Base-by-base conservation (phyloP, 164 flowering plant species). In the Houttuynia cordata region DNA sequence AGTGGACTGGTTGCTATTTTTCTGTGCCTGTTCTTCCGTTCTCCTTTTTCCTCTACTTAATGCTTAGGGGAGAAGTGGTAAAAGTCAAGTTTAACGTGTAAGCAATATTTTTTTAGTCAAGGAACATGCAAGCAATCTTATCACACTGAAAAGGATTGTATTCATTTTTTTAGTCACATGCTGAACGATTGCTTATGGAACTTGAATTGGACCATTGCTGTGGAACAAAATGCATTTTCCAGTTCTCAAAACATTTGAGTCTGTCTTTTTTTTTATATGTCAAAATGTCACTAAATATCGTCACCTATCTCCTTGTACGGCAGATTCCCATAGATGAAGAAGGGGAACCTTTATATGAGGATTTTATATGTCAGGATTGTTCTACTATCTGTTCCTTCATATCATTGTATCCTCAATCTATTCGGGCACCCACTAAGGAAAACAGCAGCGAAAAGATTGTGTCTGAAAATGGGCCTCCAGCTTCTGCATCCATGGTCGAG, bases 251-350 rank as follows among this genome's bases (percentile, higher is more conserved):
- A 42, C 10, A 42, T 10, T 8, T 10, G 1, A 14, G 49, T 42
- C 14, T 52, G 55, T 22, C 55, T 30, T 30, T 30, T 30, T n/a
- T 30, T 6, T 30, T 30, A 30, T 30, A 30, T 6, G 37, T 30
- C 37, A 30, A n/a, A 52, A 52, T 22, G 18, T 52, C 39, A 3
- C 14, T 62, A 40, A 4, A 25, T 70, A 37, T 22, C 62, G 7
- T 21, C 34, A 22, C 47, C 23, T 54, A 20, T 8, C 23, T 21
- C 2, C 25, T 63, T 23, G 50, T 68, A 10, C 52, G 20, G 20
- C 79, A 94, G 99, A 76, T 94, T 70, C 99, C 99, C 24, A 83
- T 88, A 72, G 94, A 94, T 62, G 96, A 81, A 58, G 97, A 91
- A 76, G 96, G 91, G 56, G 96, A 85, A 64, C 96, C 97, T 24